phyloP scores from a whole-genome alignment of 2,329 filamentous ascomycete genomes.

The Microascus cirrosus region DNA sequence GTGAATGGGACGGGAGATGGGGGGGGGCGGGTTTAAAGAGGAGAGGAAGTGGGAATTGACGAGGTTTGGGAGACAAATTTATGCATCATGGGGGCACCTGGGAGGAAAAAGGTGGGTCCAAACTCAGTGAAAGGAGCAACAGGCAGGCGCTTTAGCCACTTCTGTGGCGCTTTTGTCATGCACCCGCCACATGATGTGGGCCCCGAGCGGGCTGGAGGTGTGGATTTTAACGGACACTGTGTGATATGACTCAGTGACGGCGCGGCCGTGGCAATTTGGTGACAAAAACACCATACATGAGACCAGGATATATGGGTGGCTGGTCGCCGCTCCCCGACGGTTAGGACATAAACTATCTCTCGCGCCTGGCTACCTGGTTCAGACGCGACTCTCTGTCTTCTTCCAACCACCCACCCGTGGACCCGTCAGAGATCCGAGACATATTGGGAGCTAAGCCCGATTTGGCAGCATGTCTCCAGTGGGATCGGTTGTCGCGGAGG shows the following conservation, averaged over 20 bases:
- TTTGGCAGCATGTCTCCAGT: neutral
- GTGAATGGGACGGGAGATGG: constrained; percentile 2
- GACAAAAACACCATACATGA: no score
- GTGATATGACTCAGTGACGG: neutral
- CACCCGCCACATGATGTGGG: neutral
- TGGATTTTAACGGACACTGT: neutral
- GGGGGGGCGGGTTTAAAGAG: neutral
- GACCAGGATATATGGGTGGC: no score
- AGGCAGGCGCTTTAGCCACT: neutral
- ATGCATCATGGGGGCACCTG: neutral
- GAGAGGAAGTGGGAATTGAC: neutral
- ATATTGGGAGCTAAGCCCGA: neutral
- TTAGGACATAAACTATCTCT: no score
- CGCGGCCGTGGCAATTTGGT: no score
- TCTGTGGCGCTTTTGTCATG: neutral
- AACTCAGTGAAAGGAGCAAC: neutral
- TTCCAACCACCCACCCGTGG: neutral
- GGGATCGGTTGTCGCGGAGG: neutral
- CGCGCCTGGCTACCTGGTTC: no score
- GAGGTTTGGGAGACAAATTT: neutral
- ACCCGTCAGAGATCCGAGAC: neutral
- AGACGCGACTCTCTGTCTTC: neutral
- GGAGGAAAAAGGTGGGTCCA: neutral
- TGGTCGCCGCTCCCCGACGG: no score
- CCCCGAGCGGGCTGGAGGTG: neutral